Conservation (phyloP, 768 basidiomycete species). For the Suillus lakei region DNA sequence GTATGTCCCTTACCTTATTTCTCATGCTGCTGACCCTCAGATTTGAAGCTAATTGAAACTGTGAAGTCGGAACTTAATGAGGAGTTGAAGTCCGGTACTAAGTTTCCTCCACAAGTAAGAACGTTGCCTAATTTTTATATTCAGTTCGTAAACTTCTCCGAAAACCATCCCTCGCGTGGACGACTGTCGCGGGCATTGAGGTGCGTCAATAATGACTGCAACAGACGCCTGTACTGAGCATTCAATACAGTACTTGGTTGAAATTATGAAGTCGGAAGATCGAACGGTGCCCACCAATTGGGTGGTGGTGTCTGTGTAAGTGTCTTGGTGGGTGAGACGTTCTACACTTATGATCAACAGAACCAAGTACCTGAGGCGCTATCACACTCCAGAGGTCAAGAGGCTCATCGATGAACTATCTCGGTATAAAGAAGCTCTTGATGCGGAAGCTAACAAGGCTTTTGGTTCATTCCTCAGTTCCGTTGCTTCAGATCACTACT, state of each 20-base stretch:
- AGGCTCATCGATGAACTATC: conserved; percentile 70
- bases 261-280: conserved; percentile 67
- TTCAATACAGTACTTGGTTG: conserved; percentile 69
- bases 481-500: conserved; percentile 71
- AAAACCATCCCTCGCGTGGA: conserved; percentile 76
- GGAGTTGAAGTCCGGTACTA: conserved; percentile 69
- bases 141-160: conserved; percentile 74
- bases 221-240: background rate
- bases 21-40: conserved; percentile 5
- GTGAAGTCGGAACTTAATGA: conserved; percentile 74
- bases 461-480: conserved; percentile 72
- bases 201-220: conserved; percentile 43
- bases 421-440: conserved; percentile 73
- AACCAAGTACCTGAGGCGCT: conserved; percentile 74
- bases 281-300: conserved; percentile 55
- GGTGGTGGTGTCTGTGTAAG: conserved; percentile 69
- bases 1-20: conserved; percentile 22
- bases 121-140: conserved; percentile 10
- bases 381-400: conserved; percentile 72
- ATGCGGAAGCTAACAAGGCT: conserved; percentile 67
- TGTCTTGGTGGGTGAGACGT: background rate
- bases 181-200: conserved; percentile 68
- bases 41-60: conserved; percentile 62
- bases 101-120: background rate
- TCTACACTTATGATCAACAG: conserved; percentile 39